Evolutionary conservation across 2,329 filamentous ascomycete genomes (phyloP), one percentile per base, ranked within the genome.

Genomic region (Tolypocladium tundrense): DNA sequence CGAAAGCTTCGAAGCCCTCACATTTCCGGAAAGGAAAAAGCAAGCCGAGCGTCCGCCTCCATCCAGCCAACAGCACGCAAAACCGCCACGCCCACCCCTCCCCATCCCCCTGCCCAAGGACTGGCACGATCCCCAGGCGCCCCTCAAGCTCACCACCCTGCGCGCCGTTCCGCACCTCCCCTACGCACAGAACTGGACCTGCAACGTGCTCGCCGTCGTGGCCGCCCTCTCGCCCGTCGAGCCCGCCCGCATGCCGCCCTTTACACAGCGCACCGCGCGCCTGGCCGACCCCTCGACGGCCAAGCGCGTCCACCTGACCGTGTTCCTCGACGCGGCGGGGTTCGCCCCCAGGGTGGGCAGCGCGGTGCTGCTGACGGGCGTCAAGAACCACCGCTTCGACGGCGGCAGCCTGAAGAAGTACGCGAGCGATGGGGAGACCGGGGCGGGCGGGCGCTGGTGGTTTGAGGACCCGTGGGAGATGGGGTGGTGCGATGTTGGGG

Each of bases 301-400:
- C 8, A 82, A 82, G 63, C 77, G 76, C 24, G 77, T 84, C 5
- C 75, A 78, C 43, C 65, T 84, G 3, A 82, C 80, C 0, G 77
- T 83, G 0, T 83, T 83, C 55, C 71, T 83, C 5, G 78, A 83
- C 33, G 75, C 81, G 0, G 75, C 78, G 2, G 63, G 65, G 0
- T 84, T 84, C 61, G 61, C 59, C 1, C 81, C 81, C 0, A 58
- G 51, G 0, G 64, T 82, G 0, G 81, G 81, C 3, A 78, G 74
- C 55, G 76, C 76, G 0, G 77, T 83, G 1, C 61, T 84, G 4
- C 67, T 84, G 0, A 71, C 79, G 0, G 80, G 80, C 0, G 80
- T 83, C 2, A 84, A 84, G 69, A 84, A 84, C 39, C 81, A 84
- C 54, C 67, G 74, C 1, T 83, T 79, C 58, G 81, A 83, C 19